These are phyloP conservation scores for Podospora pseudocomata DNA, from an alignment of 495 filamentous ascomycete species.

Conservation along the genomic window DNA sequence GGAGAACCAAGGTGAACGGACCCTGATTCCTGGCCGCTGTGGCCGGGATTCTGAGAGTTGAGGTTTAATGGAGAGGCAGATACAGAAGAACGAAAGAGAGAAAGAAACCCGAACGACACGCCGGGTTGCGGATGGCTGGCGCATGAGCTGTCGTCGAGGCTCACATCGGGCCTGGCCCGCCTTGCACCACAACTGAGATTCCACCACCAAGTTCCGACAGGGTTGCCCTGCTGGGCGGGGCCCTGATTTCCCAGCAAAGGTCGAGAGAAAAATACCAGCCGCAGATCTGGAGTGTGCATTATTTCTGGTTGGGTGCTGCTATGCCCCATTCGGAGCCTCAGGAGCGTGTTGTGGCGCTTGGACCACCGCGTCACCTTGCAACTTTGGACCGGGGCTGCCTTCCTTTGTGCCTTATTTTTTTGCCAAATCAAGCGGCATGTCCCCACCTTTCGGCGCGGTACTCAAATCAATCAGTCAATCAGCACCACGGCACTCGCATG, in stretches of 20 bases:
- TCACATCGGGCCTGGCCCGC: neutral
- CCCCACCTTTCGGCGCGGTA: slow-evolving; percentile 29
- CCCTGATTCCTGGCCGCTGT: neutral
- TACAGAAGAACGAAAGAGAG: neutral
- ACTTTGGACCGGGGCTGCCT: slow-evolving; percentile 18
- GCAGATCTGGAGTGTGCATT: neutral
- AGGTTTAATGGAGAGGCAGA: neutral
- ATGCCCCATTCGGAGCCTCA: slow-evolving; percentile 16
- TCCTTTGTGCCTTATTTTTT: slow-evolving; percentile 27
- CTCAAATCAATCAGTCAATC: slow-evolving; percentile 47
- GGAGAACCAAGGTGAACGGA: neutral
- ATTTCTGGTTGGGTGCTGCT: neutral
- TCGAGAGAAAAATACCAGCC: slow-evolving; percentile 5
- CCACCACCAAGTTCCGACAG: neutral
- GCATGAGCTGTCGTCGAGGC: neutral
- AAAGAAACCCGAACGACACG: neutral
- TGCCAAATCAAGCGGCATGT: slow-evolving; percentile 33
- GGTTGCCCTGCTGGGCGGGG: slow-evolving; percentile 5
- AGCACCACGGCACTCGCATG: slow-evolving; percentile 38
- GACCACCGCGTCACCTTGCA: slow-evolving; percentile 31
- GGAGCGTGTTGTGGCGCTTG: slow-evolving; percentile 35
- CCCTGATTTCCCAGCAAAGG: slow-evolving; percentile 7
- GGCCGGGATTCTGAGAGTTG: neutral
- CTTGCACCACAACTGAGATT: slow-evolving; percentile 4
- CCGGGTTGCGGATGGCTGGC: neutral